Evolutionary conservation across 2,329 filamentous ascomycete species (phyloP), one percentile per base, ranked within the genome.

Genomic region (Cercospora janseana): DNA sequence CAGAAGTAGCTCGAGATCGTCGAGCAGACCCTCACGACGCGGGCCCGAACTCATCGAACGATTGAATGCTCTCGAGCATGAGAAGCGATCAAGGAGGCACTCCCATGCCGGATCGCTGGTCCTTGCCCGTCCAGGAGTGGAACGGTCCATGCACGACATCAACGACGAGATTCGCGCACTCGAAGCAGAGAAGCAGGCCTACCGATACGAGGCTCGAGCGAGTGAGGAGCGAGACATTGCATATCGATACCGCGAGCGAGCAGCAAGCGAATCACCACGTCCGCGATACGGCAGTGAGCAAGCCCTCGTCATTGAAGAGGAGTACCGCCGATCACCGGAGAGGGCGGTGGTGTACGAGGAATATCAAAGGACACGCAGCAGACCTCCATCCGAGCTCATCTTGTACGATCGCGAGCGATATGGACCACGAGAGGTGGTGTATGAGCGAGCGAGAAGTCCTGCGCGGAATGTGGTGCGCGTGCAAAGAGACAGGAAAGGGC

Each of bases 401-500:
- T 79, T 18, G 51, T 52, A 43, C 49, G 55, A 37, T 42, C 53
- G 21, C 79, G 82, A 46, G 83, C 88, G 76, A 87, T 37, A 68
- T 87, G 34, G 85, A 37, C 44, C 44, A 16, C 6, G 44, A 32
- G 44, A 47, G 16, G 44, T 83, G 52, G 68, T 72, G 47, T 64
- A 63, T 23, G 66, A 70, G 78, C 58, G 66, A 58, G 73, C 61
- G 63, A 75, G 60, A 32, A 68, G 63, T 49, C 65, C 65, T 16
- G 69, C 70, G 29, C 71, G 77, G 43, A 79, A 82, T 52, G 70
- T 83, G 46, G 75, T 87, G 56, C 78, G 86, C 61, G 82, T 95
- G 63, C 87, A 89, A 73, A 89, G 87, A 77, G 89, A 96, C 74
- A 86, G 86, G 78, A 93, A 88, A 90, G 90, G 91, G 94, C 93